These are phyloP conservation scores for Phialemonium atrogriseum DNA, from an alignment of 2,329 filamentous ascomycete genomes.

Conservation along the genomic window DNA sequence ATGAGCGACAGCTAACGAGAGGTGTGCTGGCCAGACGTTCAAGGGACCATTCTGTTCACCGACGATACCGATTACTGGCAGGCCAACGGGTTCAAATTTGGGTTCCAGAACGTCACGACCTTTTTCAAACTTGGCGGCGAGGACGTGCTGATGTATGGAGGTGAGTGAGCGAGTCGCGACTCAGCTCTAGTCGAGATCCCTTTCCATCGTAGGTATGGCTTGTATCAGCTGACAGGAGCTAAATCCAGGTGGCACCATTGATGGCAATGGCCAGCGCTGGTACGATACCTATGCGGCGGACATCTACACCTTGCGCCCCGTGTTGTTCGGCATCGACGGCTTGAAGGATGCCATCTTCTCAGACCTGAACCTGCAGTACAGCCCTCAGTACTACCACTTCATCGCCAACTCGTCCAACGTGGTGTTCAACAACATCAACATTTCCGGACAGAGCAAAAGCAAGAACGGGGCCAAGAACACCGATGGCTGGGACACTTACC, in stretches of 20 bases:
- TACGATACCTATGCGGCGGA: constrained; percentile 53
- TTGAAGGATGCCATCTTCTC: constrained; percentile 47
- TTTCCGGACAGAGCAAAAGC: constrained; percentile 44
- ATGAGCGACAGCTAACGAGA: constrained; percentile 8
- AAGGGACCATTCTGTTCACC: constrained; percentile 45
- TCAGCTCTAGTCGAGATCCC: no score
- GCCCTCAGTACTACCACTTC: constrained; percentile 49
- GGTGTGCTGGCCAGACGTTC: constrained; percentile 11
- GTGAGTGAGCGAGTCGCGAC: no score
- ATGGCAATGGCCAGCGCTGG: constrained; percentile 59
- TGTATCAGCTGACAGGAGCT: constrained; percentile 1
- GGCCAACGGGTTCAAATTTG: constrained; percentile 50
- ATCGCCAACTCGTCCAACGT: constrained; percentile 54
- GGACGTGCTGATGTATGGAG: constrained; percentile 60
- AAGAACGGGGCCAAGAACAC: constrained; percentile 54
- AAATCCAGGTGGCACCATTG: constrained; percentile 27
- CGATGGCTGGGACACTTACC: constrained; percentile 54
- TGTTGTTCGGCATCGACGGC: constrained; percentile 52
- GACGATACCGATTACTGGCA: constrained; percentile 63
- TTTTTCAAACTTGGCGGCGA: constrained; percentile 61
- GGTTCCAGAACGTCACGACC: constrained; percentile 56
- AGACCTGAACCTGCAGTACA: constrained; percentile 49
- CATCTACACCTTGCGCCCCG: constrained; percentile 49
- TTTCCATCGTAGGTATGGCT: neutral
- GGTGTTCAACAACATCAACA: constrained; percentile 53